phyloP scores from a whole-genome alignment of 2,329 filamentous ascomycete species.

The Trichoderma hamatum region DNA sequence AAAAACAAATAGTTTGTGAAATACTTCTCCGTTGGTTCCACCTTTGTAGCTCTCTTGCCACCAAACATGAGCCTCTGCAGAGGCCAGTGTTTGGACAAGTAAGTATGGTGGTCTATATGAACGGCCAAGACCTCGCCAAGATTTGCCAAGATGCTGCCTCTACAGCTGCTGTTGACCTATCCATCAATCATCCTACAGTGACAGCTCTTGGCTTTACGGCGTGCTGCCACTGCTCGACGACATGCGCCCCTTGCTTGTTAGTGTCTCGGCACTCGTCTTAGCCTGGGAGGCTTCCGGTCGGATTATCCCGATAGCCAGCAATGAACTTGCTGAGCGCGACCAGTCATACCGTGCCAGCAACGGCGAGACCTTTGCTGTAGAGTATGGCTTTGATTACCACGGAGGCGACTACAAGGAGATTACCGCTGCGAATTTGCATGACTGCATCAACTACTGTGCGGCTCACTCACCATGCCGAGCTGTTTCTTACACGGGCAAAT shows the following conservation, averaged over 20 bases:
- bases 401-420: constrained; percentile 9
- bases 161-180: no score
- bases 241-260: background rate
- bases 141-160: no score
- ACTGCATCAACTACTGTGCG: constrained; percentile 14
- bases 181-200: background rate
- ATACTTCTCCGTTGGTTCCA: background rate
- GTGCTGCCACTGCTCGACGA: background rate
- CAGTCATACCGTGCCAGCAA: constrained; percentile 1
- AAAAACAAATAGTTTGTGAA: background rate
- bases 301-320: background rate
- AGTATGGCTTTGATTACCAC: constrained; percentile 4
- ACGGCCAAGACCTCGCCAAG: no score
- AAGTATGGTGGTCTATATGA: no score
- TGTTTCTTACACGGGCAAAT: constrained; percentile 5
- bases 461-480: constrained; percentile 1
- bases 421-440: background rate
- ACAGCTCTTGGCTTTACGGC: background rate
- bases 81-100: no score
- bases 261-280: background rate
- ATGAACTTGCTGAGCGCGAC: background rate
- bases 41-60: no score
- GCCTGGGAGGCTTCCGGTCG: background rate
- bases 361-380: background rate
- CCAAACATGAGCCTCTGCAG: no score